These are phyloP conservation scores for Puccinellia tenuiflora DNA, from an alignment of 176 grass and related monocot species.

Conservation along the genomic window DNA sequence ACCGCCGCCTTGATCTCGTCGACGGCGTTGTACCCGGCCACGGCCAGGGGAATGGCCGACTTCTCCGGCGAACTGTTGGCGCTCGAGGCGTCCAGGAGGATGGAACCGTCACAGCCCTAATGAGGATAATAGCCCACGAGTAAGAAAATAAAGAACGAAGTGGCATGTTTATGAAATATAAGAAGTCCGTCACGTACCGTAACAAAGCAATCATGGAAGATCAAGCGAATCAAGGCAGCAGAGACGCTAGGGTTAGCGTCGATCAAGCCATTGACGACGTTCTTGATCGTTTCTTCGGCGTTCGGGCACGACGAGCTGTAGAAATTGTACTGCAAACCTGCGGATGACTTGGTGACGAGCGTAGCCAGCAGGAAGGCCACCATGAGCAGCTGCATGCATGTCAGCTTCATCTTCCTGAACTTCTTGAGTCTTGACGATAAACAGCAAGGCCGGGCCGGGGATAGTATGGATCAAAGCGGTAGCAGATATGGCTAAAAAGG, in stretches of 20 bases:
- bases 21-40: constrained; percentile 28
- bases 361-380: neutral
- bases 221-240: constrained; percentile 31
- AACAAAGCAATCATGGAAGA: constrained; percentile 60
- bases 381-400: constrained; percentile 2
- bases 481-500: neutral
- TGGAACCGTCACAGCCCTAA: constrained; percentile 49
- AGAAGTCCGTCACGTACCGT: neutral
- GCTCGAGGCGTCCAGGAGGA: constrained; percentile 15
- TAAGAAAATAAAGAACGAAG: neutral
- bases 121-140: too few relatives aligned
- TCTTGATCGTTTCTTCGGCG: constrained; percentile 31
- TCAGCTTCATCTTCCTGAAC: neutral
- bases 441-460: neutral
- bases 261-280: neutral
- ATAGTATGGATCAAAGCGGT: neutral
- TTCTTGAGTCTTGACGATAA: neutral
- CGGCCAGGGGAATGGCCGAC: constrained; percentile 25
- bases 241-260: constrained; percentile 3
- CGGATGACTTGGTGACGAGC: constrained; percentile 5
- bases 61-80: constrained; percentile 37
- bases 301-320: constrained; percentile 34
- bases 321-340: constrained; percentile 27
- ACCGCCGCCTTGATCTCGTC: constrained; percentile 27
- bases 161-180: neutral